Base-by-base conservation (phyloP, 305 asterid species). In the Fraxinus dipetala region DNA sequence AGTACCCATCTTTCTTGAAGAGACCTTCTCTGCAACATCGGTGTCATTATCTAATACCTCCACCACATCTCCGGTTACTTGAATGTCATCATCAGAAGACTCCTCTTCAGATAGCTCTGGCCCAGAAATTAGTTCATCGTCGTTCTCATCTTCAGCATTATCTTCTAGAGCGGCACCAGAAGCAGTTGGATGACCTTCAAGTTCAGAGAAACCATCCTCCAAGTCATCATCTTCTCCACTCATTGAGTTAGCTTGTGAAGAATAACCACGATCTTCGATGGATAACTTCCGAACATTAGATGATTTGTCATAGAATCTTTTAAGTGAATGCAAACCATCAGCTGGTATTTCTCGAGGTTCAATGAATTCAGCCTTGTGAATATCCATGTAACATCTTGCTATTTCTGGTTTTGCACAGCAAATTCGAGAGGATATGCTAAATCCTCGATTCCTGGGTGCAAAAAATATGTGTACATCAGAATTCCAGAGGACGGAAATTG, bases 191-290 rank as follows among this genome's bases (percentile, higher is more conserved):
- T 48, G 18, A 77, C 79, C 74, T 83, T 89, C 96, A 83, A 90
- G 97, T 83, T 93, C 98, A 48, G 95, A 82, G 85, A 89, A 89
- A 18, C 86, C 91, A 82, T 89, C 91, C 76, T 88, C 92, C 85
- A 82, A 84, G 35, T 87, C 89, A 79, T 84, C 90, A 61, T 79
- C 89, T 82, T 81, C 79, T 20, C 38, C 22, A 1, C 20, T 26
- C 78, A 85, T 83, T 75, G 59, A 48, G 18, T 88, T 95, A 65
- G 89, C 89, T 79, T 85, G 89, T 1, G 95, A 87, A 31, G 92
- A 89, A 82, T 93, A 90, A 31, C 87, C 14, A 54, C 72, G 80
- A 78, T 84, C 54, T 74, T 82, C 89, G 54, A 48, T 30, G 56
- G 54, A 84, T 35, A 85, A 85, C 67, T 81, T 85, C 5, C 81